A percentile compares a stretch with the other conserved stretches of the same genome.
Evolutionary conservation across 169 alveolate genomes (phyloP).

Genomic region (Eimeria acervulina): DNA sequence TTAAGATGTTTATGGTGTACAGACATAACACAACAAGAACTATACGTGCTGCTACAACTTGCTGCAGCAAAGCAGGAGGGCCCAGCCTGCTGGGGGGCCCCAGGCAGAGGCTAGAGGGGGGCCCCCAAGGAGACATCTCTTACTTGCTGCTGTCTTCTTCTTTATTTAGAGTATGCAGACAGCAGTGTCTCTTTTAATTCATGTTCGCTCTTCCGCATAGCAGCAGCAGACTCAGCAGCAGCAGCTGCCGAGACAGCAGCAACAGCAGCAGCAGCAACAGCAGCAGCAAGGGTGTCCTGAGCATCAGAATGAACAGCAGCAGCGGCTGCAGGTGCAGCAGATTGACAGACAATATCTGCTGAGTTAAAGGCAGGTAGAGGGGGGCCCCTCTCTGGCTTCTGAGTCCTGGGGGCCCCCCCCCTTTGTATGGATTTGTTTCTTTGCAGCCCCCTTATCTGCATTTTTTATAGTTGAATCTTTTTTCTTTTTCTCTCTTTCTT

Average conservation of each 20-base stretch:
- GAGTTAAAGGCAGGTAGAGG: not conserved
- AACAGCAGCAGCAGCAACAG: not conserved
- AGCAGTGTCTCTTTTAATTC: no score
- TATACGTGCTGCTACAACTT: no score
- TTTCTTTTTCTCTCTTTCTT: no score
- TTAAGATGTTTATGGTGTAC: not conserved
- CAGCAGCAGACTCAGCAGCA: no score
- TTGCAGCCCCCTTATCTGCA: no score
- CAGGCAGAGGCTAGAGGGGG: not conserved
- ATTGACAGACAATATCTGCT: not conserved
- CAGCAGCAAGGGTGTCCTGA: not conserved
- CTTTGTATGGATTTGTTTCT: no score
- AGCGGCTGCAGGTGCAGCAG: not conserved
- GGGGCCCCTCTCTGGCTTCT: no score
- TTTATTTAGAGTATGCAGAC: no score
- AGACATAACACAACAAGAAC: not conserved
- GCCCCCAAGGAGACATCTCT: no score
- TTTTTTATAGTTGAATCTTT: no score
- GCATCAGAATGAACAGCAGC: not conserved
- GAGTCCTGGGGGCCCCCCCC: conserved; percentile 1
- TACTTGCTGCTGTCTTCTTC: no score
- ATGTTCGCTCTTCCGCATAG: no score
- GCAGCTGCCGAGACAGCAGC: not conserved
- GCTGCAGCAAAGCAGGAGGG: not conserved
- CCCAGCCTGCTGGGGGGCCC: not conserved